Conservation (phyloP, 2,329 filamentous ascomycete genomes). For the Myriosclerotinia curreyana region DNA sequence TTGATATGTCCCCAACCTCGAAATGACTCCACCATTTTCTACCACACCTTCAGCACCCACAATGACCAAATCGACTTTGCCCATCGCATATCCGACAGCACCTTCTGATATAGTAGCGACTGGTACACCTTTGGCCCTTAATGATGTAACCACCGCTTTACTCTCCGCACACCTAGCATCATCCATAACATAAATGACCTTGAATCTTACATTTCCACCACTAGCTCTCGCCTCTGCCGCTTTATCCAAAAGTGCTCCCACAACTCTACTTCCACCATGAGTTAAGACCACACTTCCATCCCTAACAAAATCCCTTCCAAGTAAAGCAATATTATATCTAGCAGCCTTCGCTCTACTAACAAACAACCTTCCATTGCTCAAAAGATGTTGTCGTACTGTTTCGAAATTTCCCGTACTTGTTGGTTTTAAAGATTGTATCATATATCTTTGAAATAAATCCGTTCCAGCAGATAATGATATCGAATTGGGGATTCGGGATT, state of each 20-base stretch:
- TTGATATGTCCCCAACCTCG: slow-evolving; percentile 80
- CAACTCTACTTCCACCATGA: slow-evolving; percentile 82
- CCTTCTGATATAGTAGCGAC: slow-evolving; percentile 78
- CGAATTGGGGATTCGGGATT: slow-evolving; percentile 76
- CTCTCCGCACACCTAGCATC: slow-evolving; percentile 58
- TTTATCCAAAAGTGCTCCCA: slow-evolving; percentile 70
- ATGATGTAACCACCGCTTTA: slow-evolving; percentile 64
- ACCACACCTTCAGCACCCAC: slow-evolving; percentile 82
- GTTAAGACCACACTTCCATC: slow-evolving; percentile 83
- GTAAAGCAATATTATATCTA: slow-evolving; percentile 75
- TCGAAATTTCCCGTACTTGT: slow-evolving; percentile 67
- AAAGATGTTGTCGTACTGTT: slow-evolving; percentile 74
- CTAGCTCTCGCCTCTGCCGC: slow-evolving; percentile 63
- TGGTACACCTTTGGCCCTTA: slow-evolving; percentile 72
- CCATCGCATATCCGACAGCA: slow-evolving; percentile 75
- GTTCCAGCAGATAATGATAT: slow-evolving; percentile 91
- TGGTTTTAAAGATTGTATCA: slow-evolving; percentile 65
- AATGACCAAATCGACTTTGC: slow-evolving; percentile 66
- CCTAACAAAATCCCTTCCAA: slow-evolving; percentile 73
- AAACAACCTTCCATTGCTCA: slow-evolving; percentile 83
- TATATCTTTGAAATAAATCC: slow-evolving; percentile 91
- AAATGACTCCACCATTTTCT: slow-evolving; percentile 90
- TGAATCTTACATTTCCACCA: slow-evolving; percentile 63
- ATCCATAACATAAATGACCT: slow-evolving; percentile 75
- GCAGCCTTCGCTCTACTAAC: slow-evolving; percentile 82